Evolutionary conservation across 2,329 filamentous ascomycete genomes (phyloP), one percentile per base, ranked within the genome.

Genomic region (Ceratocystis destructans): DNA sequence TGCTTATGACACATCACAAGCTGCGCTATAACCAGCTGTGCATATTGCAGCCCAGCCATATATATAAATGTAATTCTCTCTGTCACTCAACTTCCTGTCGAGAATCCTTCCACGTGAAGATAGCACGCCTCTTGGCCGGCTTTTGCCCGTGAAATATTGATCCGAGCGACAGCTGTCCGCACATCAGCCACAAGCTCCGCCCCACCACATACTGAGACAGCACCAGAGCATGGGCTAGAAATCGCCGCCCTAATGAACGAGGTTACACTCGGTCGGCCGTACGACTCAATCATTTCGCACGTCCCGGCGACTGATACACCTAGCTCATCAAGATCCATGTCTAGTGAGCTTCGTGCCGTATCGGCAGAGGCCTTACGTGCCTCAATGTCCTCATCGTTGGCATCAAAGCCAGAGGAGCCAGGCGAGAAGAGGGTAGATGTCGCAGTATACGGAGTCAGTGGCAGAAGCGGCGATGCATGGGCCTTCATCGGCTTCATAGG

Each of bases 141-240:
- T 5, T 2, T 46, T 7, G 61, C 64, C 10, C 67, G 59, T 17
- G 53, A 46, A 22, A 28, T 45, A 64, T 68, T 64, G 20, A 68
- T 66, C 15, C 73, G 75, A 1, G 80, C 79, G 2, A 86, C 82
- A 67, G 77, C 80, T 69, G 82, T 85, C 64, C 83, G 76, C 12
- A 82, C 79, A 64, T 75, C 75, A 1, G 81, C 76, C 1, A 83
- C 81, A 22, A 86, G 74, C 62, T 80, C 80, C 61, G 78, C 78
- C 1, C 83, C 83, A 20, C 82, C 83, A 69, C 83, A 86, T 0
- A 84, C 83, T 72, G 12, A 81, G 75, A 64, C 85, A 80, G 68
- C 84, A 78, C 0, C 73, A 71, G 61, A 77, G 77, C 2, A 86
- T 74, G 69, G 83, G 77, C 0, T 82, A 81, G 12, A 82, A 74